Percentiles rank a stretch among this genome's conserved stretches.
Evolutionary conservation across 2,329 filamentous ascomycete genomes (phyloP).

Genomic region (Ceratocystis smalleyi): DNA sequence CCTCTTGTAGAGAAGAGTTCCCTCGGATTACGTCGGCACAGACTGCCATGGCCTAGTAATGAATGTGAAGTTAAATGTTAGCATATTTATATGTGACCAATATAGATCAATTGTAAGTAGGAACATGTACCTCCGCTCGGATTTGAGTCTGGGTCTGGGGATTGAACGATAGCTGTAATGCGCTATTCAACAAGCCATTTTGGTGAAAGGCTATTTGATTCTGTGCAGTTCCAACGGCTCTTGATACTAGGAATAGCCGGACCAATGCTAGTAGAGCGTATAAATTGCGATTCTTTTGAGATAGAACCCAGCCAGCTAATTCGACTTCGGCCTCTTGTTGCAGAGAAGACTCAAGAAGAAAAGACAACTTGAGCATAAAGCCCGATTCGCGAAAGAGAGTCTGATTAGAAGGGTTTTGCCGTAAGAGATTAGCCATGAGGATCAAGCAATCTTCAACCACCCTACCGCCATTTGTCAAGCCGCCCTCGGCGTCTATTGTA

Average conservation of each 20-base stretch:
- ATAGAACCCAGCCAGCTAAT: conserved; percentile 57
- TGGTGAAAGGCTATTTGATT: conserved; percentile 83
- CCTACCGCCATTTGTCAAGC: conserved; percentile 65
- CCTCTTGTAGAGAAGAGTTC: conserved; percentile 67
- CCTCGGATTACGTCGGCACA: conserved; percentile 79
- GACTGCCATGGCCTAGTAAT: conserved; percentile 53
- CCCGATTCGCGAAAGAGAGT: conserved; percentile 85
- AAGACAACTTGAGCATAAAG: conserved; percentile 56
- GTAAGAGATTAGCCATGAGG: conserved; percentile 73
- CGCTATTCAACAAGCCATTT: conserved; percentile 60
- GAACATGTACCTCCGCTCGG: conserved; percentile 52
- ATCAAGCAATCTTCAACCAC: conserved; percentile 87
- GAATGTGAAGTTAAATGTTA: conserved; percentile 1
- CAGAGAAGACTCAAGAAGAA: conserved; percentile 46
- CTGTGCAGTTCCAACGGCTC: conserved; percentile 62
- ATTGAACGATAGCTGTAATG: conserved; percentile 71
- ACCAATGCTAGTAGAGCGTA: conserved; percentile 81
- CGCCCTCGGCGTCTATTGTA: conserved; percentile 69
- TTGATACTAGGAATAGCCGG: conserved; percentile 66
- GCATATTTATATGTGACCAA: not conserved
- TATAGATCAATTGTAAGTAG: not conserved
- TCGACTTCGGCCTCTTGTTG: conserved; percentile 35
- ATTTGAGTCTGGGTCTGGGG: conserved; percentile 57
- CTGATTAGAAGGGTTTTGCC: conserved; percentile 81
- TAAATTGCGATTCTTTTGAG: conserved; percentile 73